Conservation (phyloP, 129 eudicot genomes). For the Lonicera japonica region DNA sequence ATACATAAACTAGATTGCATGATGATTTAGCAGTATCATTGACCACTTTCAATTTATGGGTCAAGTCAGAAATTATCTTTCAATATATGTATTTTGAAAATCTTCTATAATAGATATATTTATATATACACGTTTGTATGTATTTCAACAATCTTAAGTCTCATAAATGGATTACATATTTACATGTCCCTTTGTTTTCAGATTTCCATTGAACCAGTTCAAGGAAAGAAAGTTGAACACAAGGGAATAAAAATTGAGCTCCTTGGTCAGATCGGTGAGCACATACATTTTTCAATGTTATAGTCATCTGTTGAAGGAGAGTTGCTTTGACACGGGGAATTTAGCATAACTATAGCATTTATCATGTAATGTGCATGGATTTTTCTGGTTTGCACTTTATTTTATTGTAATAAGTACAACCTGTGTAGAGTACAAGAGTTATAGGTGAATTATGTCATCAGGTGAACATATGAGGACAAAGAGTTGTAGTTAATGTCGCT, state of each 20-base stretch:
- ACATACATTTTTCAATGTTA: background rate
- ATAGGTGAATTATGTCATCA: too few relatives aligned
- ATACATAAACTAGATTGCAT: background rate
- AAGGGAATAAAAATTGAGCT: conserved; percentile 96
- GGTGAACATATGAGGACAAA: too few relatives aligned
- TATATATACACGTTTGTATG: too few relatives aligned
- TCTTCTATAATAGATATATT: too few relatives aligned
- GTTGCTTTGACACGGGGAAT: background rate
- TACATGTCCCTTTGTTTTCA: conserved; percentile 25
- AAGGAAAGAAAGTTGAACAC: conserved; percentile 98
- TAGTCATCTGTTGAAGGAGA: background rate
- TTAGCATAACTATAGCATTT: too few relatives aligned
- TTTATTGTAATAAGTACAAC: too few relatives aligned
- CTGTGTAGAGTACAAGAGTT: too few relatives aligned
- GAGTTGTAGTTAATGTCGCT: too few relatives aligned
- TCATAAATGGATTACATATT: too few relatives aligned
- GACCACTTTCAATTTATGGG: conserved; percentile 5
- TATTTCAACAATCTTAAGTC: too few relatives aligned
- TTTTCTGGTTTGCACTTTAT: too few relatives aligned
- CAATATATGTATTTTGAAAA: background rate
- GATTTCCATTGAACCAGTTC: conserved; percentile 86
- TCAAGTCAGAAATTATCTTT: background rate
- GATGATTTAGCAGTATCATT: background rate
- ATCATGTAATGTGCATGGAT: too few relatives aligned
- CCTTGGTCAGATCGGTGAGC: conserved; percentile 95